Base-by-base conservation (phyloP, 495 filamentous ascomycete species). In the Neurospora tetrasperma region DNA sequence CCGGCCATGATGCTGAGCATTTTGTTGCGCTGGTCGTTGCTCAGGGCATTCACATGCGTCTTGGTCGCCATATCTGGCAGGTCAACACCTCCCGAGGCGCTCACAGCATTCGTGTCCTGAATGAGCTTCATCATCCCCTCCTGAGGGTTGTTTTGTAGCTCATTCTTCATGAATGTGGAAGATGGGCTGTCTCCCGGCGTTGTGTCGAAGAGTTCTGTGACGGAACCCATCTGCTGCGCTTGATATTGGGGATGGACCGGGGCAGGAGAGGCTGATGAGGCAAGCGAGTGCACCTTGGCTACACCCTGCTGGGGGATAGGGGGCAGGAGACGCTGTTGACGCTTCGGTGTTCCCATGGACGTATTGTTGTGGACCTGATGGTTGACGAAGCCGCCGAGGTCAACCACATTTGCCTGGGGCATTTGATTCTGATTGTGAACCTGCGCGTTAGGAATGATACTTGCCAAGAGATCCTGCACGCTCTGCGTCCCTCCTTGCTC, bases 51-150 rank as follows among this genome's bases (percentile, higher is more conserved):
- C 4, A 87, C 85, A 80, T 75, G 86, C 79, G 74, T 88, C 88
- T 84, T 95, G 83, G 77, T 91, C n/a, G 96, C 88, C 31, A 94
- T 88, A 71, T 93, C 87, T 7, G 92, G 88, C 71, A 97, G 91
- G 76, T 96, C 90, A 75, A 90, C 84, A 31, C 78, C 80, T 5
- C 81, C 79, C 7, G 82, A 73, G 70, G 75, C 82, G 72, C 84
- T 82, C 46, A 85, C 85, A 44, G 91, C 90, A 79, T 94, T 95
- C 71, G 90, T 88, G 75, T 91, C 90, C 69, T 94, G 90, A 76
- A 96, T 94, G 70, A 95, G 88, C 74, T 90, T 93, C 89, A 97
- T 92, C 83, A 97, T 97, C 73, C 92, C 90, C 43, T 90, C 88
- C 72, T 90, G 87, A 27, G 89, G 85, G 73, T 85, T 84, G 31